Conservation (phyloP, 768 basidiomycete species). For the Dacryopinax spathularia region DNA sequence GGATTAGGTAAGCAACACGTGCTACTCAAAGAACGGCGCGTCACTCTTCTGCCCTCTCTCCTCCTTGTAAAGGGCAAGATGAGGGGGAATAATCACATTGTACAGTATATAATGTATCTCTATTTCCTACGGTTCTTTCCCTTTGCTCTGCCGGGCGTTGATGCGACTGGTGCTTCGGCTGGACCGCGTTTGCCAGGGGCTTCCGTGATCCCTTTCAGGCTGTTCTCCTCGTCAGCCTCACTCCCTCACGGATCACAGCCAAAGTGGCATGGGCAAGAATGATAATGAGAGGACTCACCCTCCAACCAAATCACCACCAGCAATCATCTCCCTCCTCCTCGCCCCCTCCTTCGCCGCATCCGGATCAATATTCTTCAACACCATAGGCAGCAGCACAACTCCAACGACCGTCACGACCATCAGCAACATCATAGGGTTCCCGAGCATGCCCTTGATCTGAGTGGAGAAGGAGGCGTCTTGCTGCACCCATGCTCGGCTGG, state of each 20-base stretch:
- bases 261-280: not conserved
- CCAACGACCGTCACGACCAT: not conserved
- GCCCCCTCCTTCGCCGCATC: not conserved
- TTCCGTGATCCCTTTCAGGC: not conserved
- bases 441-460: not conserved
- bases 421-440: not conserved
- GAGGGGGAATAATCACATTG: too few species aligned
- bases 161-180: not conserved
- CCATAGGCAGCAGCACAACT: not conserved
- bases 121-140: not conserved
- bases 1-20: not conserved
- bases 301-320: not conserved
- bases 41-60: not conserved
- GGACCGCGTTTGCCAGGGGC: not conserved
- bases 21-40: too few species aligned
- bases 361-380: not conserved
- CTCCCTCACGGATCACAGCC: not conserved
- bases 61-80: not conserved
- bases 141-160: not conserved
- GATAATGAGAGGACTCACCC: too few species aligned
- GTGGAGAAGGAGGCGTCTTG: constrained; percentile 6
- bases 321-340: not conserved
- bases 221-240: not conserved
- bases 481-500: not conserved
- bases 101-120: not conserved